phyloP scores from a whole-genome alignment of 2,329 filamentous ascomycete genomes.

The Bimuria novae-zelandiae region DNA sequence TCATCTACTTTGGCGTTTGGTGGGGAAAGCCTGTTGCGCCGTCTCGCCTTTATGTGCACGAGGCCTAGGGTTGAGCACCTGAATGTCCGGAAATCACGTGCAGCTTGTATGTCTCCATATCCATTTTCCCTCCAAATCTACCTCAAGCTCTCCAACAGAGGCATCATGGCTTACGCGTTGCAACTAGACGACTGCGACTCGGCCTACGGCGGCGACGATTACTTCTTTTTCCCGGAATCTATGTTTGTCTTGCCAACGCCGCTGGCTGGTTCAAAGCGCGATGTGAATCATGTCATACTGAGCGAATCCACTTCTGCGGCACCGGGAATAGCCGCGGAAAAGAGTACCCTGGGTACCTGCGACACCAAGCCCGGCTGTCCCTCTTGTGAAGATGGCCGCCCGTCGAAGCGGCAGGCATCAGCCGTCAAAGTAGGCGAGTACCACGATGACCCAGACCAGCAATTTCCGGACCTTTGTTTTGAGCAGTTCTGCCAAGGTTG shows the following conservation, averaged over 20 bases:
- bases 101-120: conserved; percentile 5
- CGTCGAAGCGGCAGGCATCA: conserved; percentile 41
- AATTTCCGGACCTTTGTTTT: conserved; percentile 41
- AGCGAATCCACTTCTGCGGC: conserved; percentile 15
- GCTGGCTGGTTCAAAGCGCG: conserved; percentile 41
- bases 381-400: conserved; percentile 35
- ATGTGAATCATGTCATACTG: conserved; percentile 26
- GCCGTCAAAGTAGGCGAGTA: conserved; percentile 36
- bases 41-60: neutral
- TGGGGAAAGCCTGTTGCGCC: neutral
- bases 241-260: conserved; percentile 33
- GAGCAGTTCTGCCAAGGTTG: conserved; percentile 44
- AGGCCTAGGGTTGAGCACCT: too few species aligned
- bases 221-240: conserved; percentile 27
- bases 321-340: conserved; percentile 14
- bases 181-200: conserved; percentile 38
- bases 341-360: conserved; percentile 19
- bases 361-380: conserved; percentile 22
- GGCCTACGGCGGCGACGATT: conserved; percentile 38
- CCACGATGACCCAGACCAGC: conserved; percentile 34
- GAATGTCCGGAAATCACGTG: too few species aligned
- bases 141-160: conserved; percentile 8
- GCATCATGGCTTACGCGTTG: conserved; percentile 35
- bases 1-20: neutral
- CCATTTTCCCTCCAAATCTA: conserved; percentile 2